phyloP scores from a whole-genome alignment of 225 moss, liverwort and hornwort species.

The Asterella californica region DNA sequence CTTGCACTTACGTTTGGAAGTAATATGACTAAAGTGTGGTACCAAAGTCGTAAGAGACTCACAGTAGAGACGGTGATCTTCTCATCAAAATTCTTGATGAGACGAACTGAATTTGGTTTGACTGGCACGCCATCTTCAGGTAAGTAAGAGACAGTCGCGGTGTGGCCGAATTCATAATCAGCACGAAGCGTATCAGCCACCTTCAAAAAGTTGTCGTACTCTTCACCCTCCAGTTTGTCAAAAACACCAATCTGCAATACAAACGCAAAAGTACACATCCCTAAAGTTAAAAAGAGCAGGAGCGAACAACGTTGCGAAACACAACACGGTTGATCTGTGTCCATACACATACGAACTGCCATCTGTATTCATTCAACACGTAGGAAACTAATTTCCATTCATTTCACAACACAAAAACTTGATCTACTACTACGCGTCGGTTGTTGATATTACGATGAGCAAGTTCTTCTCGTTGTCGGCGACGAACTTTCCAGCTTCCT shows the following conservation, averaged over 20 bases:
- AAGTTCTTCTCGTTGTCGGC: constrained; percentile 44
- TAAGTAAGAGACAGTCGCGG: constrained; percentile 49
- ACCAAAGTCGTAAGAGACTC: constrained; percentile 26
- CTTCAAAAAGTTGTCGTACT: constrained; percentile 58
- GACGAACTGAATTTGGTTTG: constrained; percentile 65
- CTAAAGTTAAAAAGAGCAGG: background rate
- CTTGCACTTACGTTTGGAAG: too few relatives aligned
- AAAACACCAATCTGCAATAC: constrained; percentile 71
- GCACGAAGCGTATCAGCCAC: constrained; percentile 65
- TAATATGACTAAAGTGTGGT: background rate
- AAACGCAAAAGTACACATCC: background rate
- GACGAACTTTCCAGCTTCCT: constrained; percentile 47
- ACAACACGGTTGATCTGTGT: background rate
- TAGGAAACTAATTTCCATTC: background rate
- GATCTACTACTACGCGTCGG: background rate
- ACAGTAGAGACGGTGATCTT: constrained; percentile 65
- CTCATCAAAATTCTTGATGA: constrained; percentile 86
- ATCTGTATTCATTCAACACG: background rate
- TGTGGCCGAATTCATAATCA: constrained; percentile 71
- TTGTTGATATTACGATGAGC: constrained; percentile 52
- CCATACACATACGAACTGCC: background rate
- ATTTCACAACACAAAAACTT: background rate
- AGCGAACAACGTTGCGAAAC: background rate
- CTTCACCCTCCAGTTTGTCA: constrained; percentile 62
- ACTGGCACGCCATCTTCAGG: constrained; percentile 56